Evolutionary conservation across 192 early-diverging fungal species (phyloP), one percentile per base, ranked within the genome.

Genomic region (Coemansia sp.): DNA sequence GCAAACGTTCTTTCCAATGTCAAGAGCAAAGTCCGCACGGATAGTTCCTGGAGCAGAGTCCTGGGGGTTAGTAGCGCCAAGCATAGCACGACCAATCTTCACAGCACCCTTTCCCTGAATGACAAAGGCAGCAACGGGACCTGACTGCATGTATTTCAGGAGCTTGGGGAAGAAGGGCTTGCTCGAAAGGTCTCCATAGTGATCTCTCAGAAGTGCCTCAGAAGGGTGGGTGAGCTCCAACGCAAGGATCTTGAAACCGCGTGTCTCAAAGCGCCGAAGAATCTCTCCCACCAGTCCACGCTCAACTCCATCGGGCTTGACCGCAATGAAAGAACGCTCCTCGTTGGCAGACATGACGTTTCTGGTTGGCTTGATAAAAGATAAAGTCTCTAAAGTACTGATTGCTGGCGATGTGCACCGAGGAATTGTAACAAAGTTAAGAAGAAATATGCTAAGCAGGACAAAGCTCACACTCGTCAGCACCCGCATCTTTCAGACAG

Each of bases 91-190:
- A 62, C 95, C 95, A 69, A 86, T 87, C 88, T 92, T 92, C 84
- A 95, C 92, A 54, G 83, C 92, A 26, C 87, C 86, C 88, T 93
- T 93, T 62, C 95, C 95, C 70, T 83, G 76, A 88, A 91, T 94
- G 65, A 97, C 95, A 90, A 97, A 94, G 76, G 86, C 94, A 60
- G 93, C 93, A 64, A 97, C 95, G 68, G 95, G 95, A 56, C 95
- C 95, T 41, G 93, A 93, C 69, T 85, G 81, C 93, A 96, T 96
- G 87, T 87, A 89, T 31, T 79, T 70, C 56, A 90, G 85, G 34
- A 96, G 84, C 65, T 85, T 84, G 74, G 91, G 88, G 89, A 97
- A 97, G 88, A 97, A 95, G 62, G 87, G 72, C 87, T 94, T 95
- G 69, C 67, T 66, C 64, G 84, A 85, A 47, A 94, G 84, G 77